Conservation (phyloP, 1,139 yeast genomes). For the Diutina rugosa region DNA sequence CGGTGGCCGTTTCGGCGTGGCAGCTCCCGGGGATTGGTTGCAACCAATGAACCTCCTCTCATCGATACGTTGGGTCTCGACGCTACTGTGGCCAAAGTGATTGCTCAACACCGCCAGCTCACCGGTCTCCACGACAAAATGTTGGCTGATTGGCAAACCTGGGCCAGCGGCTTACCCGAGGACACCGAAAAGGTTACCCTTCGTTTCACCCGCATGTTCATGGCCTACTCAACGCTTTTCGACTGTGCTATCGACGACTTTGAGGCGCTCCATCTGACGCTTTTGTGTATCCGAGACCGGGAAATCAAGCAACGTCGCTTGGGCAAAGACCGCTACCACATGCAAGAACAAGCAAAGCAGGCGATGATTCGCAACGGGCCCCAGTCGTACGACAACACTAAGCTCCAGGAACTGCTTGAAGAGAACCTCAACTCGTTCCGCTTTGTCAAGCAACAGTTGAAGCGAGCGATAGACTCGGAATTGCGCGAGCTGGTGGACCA, state of each 20-base stretch:
- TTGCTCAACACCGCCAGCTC: not conserved
- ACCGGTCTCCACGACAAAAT: not conserved
- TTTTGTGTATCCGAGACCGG: not conserved
- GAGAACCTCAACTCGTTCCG: not conserved
- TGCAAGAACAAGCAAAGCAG: not conserved
- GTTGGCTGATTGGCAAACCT: not conserved
- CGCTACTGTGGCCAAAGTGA: not conserved
- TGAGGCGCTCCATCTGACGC: not conserved
- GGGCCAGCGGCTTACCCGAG: not conserved
- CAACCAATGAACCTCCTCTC: not conserved
- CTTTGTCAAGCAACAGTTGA: not conserved
- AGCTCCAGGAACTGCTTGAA: not conserved
- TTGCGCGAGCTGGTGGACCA: not conserved
- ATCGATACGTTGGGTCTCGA: not conserved
- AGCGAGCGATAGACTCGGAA: not conserved
- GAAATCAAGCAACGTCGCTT: not conserved
- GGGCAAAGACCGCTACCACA: not conserved
- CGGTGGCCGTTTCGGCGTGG: not conserved
- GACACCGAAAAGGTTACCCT: not conserved
- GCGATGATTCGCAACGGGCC: not conserved
- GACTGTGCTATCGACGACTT: not conserved
- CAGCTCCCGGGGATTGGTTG: not conserved
- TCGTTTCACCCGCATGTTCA: not conserved
- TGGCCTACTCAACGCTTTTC: not conserved
- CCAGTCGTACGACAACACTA: not conserved